Evolutionary conservation across 345 rosid genomes (phyloP).

Genomic region (Kandelia obovata): DNA sequence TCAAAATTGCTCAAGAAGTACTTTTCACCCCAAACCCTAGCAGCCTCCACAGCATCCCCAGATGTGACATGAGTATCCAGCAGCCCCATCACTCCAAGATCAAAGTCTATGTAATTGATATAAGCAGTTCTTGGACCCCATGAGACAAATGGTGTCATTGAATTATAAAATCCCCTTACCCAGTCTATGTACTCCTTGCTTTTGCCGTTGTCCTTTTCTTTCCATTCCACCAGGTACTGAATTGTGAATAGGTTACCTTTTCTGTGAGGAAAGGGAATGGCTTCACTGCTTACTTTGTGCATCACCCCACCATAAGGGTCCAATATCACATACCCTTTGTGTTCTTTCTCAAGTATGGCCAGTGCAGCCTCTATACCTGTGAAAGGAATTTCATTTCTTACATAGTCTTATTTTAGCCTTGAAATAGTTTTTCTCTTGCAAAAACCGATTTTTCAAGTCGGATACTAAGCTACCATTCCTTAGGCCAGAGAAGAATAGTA

Average conservation of each 20-base stretch:
- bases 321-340: conserved; percentile 26
- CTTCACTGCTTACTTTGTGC: conserved; percentile 18
- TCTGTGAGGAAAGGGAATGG: conserved; percentile 31
- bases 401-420: conserved; percentile 28
- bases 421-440: conserved; percentile 15
- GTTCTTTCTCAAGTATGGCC: conserved; percentile 22
- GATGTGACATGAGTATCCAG: neutral
- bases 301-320: conserved; percentile 29
- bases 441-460: conserved; percentile 18
- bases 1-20: conserved; percentile 28
- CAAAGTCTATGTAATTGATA: conserved; percentile 27
- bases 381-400: conserved; percentile 12
- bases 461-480: conserved; percentile 4
- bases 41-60: conserved; percentile 14
- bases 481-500: conserved; percentile 24
- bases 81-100: conserved; percentile 17
- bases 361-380: conserved; percentile 11
- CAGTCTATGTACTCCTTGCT: conserved; percentile 10
- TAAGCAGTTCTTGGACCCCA: conserved; percentile 27
- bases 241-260: conserved; percentile 19
- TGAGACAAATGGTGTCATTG: conserved; percentile 30
- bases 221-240: conserved; percentile 33
- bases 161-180: conserved; percentile 23
- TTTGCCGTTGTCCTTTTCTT: conserved; percentile 13
- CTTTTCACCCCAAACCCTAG: conserved; percentile 33